phyloP scores from a whole-genome alignment of 352 stramenopile species.

The Pythium vanterpoolii region DNA sequence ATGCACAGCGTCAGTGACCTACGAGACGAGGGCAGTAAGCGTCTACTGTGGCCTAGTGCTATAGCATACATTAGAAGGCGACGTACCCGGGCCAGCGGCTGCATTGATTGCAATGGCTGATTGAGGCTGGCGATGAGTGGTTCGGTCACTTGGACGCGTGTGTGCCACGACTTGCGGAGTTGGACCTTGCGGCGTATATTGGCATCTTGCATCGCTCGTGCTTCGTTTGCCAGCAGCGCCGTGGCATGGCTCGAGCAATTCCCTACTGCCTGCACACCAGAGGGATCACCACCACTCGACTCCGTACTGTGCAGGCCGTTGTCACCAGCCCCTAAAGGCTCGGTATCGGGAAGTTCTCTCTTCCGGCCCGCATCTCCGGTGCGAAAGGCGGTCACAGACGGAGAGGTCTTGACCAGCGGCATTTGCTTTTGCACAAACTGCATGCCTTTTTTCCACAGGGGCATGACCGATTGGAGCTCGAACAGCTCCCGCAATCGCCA shows the following conservation, averaged over 20 bases:
- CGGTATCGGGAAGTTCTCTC: too few relatives aligned
- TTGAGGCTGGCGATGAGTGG: not conserved
- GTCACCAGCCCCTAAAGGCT: too few relatives aligned
- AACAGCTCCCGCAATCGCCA: constrained; percentile 36
- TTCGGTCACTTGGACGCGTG: constrained; percentile 11
- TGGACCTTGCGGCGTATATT: constrained; percentile 56
- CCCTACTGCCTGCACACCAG: not conserved
- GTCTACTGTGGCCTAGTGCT: too few relatives aligned
- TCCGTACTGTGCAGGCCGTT: not conserved
- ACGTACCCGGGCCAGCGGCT: constrained; percentile 1
- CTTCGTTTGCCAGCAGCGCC: constrained; percentile 28
- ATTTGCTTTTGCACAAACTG: constrained; percentile 14
- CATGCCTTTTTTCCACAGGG: constrained; percentile 38
- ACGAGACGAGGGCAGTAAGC: not conserved
- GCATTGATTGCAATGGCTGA: not conserved
- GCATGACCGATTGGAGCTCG: constrained; percentile 41
- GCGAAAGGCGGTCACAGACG: not conserved
- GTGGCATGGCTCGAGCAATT: not conserved
- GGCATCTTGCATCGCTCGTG: constrained; percentile 30
- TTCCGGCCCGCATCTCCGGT: not conserved
- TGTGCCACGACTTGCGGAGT: constrained; percentile 59
- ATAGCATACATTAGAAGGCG: too few relatives aligned
- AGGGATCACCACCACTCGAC: not conserved
- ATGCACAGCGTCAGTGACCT: constrained; percentile 10
- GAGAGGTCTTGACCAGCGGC: constrained; percentile 11